Percentiles rank a stretch among this genome's conserved stretches.
Conservation (phyloP, 1,284 basidiomycete genomes). For the Cryptococcus wingfieldii region DNA sequence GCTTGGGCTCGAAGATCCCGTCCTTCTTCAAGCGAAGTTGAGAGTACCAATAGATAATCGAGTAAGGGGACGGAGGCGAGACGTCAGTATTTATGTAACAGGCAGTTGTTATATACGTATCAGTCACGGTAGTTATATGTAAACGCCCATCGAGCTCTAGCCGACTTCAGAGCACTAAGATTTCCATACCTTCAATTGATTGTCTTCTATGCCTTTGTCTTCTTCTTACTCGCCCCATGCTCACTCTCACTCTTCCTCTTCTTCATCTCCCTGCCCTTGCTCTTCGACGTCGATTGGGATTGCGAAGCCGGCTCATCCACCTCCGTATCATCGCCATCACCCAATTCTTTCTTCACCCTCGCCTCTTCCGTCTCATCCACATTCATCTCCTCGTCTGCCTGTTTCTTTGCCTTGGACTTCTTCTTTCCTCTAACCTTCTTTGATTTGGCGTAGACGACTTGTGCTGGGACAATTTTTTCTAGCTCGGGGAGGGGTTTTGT, state of each 20-base stretch:
- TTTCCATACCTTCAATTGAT: too few relatives aligned
- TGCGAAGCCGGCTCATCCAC: background rate
- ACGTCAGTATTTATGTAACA: too few relatives aligned
- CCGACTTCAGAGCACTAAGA: too few relatives aligned
- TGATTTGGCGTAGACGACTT: constrained; percentile 28
- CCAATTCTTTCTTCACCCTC: background rate
- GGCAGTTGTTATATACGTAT: too few relatives aligned
- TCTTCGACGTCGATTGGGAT: background rate
- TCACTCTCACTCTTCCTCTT: background rate
- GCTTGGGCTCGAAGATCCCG: too few relatives aligned
- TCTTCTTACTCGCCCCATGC: background rate
- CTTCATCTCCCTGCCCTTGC: background rate
- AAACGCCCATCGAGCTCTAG: too few relatives aligned
- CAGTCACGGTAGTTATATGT: too few relatives aligned
- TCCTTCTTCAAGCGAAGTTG: too few relatives aligned
- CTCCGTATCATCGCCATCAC: too few relatives aligned
- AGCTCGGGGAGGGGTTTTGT: constrained; percentile 51
- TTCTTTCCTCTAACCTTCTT: constrained; percentile 31
- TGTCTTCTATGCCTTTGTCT: background rate
- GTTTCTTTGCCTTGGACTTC: background rate
- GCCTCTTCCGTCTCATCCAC: background rate
- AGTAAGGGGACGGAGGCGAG: too few relatives aligned
- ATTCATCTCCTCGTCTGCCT: background rate
- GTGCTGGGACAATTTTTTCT: constrained; percentile 26
- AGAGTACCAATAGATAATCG: too few relatives aligned